Percentiles rank a stretch among this genome's conserved stretches.
Evolutionary conservation across 2,329 filamentous ascomycete genomes (phyloP).

Genomic region (Lecanicillium sp.): DNA sequence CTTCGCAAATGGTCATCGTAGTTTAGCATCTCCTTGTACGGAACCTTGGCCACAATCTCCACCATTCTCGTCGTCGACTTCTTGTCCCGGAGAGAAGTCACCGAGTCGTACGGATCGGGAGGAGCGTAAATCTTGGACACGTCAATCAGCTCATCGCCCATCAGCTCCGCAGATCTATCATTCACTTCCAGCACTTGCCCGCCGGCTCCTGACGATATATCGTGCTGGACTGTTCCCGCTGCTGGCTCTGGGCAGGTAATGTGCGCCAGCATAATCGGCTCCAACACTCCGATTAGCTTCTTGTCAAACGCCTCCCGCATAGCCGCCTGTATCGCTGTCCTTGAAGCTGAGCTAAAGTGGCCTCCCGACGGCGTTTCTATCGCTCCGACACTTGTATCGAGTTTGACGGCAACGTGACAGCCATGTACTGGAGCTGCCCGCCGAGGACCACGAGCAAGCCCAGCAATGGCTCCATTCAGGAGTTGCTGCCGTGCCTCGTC

Average conservation of each 20-base stretch:
- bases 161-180: slow-evolving; percentile 32
- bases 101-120: slow-evolving; percentile 67
- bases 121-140: slow-evolving; percentile 74
- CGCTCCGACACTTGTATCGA: slow-evolving; percentile 54
- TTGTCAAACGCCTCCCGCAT: slow-evolving; percentile 53
- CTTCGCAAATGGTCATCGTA: slow-evolving; percentile 85
- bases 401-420: slow-evolving; percentile 59
- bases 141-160: slow-evolving; percentile 47
- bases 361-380: slow-evolving; percentile 52
- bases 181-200: slow-evolving; percentile 69
- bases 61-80: slow-evolving; percentile 40
- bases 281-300: slow-evolving; percentile 61
- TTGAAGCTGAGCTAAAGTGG: slow-evolving; percentile 57
- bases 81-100: slow-evolving; percentile 47
- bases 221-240: slow-evolving; percentile 75
- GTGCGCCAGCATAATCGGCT: slow-evolving; percentile 86
- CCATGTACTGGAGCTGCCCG: slow-evolving; percentile 74
- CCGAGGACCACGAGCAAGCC: slow-evolving; percentile 74
- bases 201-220: slow-evolving; percentile 64
- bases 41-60: slow-evolving; percentile 77
- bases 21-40: slow-evolving; percentile 92
- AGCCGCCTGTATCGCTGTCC: slow-evolving; percentile 57
- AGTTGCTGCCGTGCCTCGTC: slow-evolving; percentile 51
- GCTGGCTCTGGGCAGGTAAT: slow-evolving; percentile 79
- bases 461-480: slow-evolving; percentile 73